phyloP scores from a whole-genome alignment of 257 asterid genomes.

The Penstemon davidsonii region DNA sequence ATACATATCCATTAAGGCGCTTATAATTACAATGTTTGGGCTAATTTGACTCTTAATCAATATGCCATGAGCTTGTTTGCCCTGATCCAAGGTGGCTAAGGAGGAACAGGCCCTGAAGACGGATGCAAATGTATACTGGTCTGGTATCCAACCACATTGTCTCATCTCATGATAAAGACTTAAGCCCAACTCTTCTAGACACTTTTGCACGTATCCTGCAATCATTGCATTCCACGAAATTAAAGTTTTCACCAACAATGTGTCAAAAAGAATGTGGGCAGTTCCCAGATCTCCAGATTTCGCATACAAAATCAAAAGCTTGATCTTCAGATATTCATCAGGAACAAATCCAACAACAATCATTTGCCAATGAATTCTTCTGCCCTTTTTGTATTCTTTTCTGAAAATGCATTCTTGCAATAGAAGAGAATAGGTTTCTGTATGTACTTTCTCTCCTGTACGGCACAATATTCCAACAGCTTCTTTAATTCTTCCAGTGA shows the following conservation, averaged over 20 bases:
- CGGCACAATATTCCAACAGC: constrained; percentile 80
- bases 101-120: constrained; percentile 94
- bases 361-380: constrained; percentile 90
- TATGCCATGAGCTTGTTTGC: constrained; percentile 75
- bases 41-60: constrained; percentile 64
- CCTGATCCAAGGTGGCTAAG: constrained; percentile 78
- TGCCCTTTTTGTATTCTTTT: constrained; percentile 67
- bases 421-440: constrained; percentile 73
- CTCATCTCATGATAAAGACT: constrained; percentile 68
- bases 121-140: constrained; percentile 83
- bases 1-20: constrained; percentile 95
- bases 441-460: constrained; percentile 53
- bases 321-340: constrained; percentile 68
- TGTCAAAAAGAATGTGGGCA: constrained; percentile 62
- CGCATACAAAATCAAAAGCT: constrained; percentile 78
- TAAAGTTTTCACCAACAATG: constrained; percentile 45
- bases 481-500: constrained; percentile 80
- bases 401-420: constrained; percentile 87
- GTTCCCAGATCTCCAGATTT: constrained; percentile 69
- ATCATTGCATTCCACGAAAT: constrained; percentile 86
- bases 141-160: constrained; percentile 62
- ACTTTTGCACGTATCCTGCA: constrained; percentile 84
- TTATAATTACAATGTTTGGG: constrained; percentile 65
- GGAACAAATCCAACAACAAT: constrained; percentile 66
- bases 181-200: constrained; percentile 71